Evolutionary conservation across 2,329 filamentous ascomycete species (phyloP), one percentile per base, ranked within the genome.

Genomic region (Thielaviopsis ethacetica): DNA sequence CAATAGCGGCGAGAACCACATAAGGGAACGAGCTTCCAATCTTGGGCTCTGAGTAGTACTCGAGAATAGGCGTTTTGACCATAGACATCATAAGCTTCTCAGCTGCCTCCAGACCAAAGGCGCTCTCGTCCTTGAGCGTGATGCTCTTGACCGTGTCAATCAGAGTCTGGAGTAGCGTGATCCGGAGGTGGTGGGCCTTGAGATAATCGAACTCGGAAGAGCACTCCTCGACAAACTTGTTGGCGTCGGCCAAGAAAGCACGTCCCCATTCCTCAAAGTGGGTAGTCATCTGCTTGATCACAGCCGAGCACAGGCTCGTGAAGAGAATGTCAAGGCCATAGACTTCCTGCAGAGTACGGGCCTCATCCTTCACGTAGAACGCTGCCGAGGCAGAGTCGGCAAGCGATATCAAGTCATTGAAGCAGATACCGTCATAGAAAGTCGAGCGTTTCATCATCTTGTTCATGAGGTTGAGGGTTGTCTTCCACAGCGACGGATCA

Each of bases 401-500:
- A 9, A 71, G 62, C 5, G 67, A 65, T 2, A 69, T 65, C 5
- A 72, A 66, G 57, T 72, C 66, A 0, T 65, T 62, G 55, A 74
- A 80, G 1, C 61, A 65, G 68, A 79, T 73, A 0, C 66, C 69
- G 62, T 76, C 68, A 63, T 80, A 77, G 59, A 78, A 78, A 0
- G 76, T 78, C 0, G 77, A 72, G n/a, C 72, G 71, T 5, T 67
- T 66, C 72, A 79, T 77, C 24, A 80, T 66, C 63, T 76, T 80
- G 2, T 72, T 66, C 54, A 63, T 55, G 2, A 63, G 52, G 15
- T 57, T 54, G 7, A 63, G 47, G 3, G 53, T 44, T 19, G 58
- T 58, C 54, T 62, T 62, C 58, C 62, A 63, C 22, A 62, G 47
- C n/a, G 54, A 30, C 6, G 60, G 60, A 7, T 53, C 51, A 53